Conservation (phyloP, 345 rosid genomes). For the Lepidium aucheri region DNA sequence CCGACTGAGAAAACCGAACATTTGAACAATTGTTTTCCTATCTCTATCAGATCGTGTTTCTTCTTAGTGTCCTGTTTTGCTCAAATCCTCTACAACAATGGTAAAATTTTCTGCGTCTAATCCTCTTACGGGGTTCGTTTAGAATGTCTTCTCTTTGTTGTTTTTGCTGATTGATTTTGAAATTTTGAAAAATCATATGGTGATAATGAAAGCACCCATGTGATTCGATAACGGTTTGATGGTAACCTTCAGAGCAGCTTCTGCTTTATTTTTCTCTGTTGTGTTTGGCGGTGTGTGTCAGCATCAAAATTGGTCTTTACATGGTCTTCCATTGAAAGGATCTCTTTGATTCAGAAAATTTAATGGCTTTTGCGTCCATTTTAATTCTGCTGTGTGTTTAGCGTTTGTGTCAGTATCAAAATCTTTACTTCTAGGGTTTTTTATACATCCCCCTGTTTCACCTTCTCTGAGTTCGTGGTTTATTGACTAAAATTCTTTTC, state of each 20-base stretch:
- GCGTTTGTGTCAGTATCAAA: neutral
- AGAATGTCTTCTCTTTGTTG: neutral
- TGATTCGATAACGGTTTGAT: neutral
- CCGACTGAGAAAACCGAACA: neutral
- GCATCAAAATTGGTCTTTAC: neutral
- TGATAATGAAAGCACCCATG: neutral
- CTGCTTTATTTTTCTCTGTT: neutral
- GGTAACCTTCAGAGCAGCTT: neutral
- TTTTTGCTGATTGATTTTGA: neutral
- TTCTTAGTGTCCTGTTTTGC: neutral
- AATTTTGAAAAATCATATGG: neutral
- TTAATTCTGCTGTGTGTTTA: neutral
- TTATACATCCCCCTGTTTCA: neutral
- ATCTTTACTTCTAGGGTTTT: neutral
- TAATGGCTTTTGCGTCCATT: too few relatives aligned
- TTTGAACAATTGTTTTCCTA: neutral
- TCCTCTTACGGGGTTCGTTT: neutral
- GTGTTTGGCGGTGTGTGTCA: neutral
- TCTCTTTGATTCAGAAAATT: too few relatives aligned
- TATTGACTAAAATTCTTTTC: neutral
- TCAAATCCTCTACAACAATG: constrained; percentile 1
- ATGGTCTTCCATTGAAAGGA: neutral
- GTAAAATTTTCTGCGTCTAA: neutral
- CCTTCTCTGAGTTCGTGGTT: neutral
- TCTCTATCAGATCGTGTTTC: neutral